Evolutionary conservation across 108 stramenopile genomes (phyloP).

Genomic region (Cyclotella baltica): DNA sequence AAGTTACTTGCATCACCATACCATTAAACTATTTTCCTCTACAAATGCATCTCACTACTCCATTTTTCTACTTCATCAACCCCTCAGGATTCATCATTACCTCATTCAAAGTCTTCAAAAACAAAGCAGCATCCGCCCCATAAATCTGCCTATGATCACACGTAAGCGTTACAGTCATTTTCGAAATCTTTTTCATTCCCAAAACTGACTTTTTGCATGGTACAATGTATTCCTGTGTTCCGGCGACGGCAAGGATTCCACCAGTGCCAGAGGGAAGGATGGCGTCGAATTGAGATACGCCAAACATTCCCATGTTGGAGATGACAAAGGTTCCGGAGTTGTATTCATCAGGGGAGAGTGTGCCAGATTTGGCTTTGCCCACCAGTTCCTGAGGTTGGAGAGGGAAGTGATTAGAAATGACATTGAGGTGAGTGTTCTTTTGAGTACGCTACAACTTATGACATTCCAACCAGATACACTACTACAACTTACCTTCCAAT

Average conservation of each 20-base stretch:
- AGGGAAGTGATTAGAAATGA: neutral
- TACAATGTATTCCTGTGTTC: conserved; percentile 84
- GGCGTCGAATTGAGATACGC: conserved; percentile 94
- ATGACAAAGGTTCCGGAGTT: conserved; percentile 96
- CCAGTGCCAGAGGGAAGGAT: conserved; percentile 94
- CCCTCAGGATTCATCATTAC: conserved; percentile 86
- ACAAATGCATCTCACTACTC: neutral
- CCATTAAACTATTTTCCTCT: neutral
- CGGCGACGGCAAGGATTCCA: conserved; percentile 95
- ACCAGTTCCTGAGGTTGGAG: conserved; percentile 82
- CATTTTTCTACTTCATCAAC: conserved; percentile 27
- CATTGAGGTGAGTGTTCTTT: neutral
- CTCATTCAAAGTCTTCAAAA: conserved; percentile 92
- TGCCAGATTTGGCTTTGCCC: conserved; percentile 81
- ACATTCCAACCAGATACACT: neutral
- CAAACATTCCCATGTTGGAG: conserved; percentile 99
- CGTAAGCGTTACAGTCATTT: conserved; percentile 98
- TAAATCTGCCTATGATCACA: conserved; percentile 98
- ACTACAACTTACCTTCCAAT: conserved; percentile 87
- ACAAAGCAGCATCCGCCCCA: conserved; percentile 95
- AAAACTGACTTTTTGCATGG: conserved; percentile 75
- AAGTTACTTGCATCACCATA: neutral
- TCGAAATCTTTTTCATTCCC: conserved; percentile 92
- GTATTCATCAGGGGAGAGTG: conserved; percentile 93
- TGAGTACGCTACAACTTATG: no score